Evolutionary conservation across 352 stramenopile species (phyloP), one percentile per base, ranked within the genome.

Genomic region (Porosira glacialis): DNA sequence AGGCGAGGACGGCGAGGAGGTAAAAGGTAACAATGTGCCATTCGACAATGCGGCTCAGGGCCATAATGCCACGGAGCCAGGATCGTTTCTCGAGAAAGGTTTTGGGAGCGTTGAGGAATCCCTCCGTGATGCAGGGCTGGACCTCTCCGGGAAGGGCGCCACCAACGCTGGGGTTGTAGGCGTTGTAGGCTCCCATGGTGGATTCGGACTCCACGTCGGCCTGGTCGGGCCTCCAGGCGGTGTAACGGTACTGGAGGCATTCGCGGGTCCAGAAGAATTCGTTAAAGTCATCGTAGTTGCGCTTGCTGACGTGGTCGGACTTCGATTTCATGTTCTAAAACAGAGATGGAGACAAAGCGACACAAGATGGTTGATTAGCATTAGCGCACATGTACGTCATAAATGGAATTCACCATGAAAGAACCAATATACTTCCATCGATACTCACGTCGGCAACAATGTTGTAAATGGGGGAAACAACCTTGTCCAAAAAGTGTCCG

Each of bases 271-370:
- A 99, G 74, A 99, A 99, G 71, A 98, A 98, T 86, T 99, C 96
- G 82, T 99, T 99, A 68, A 98, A 98, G 71, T 99, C 96, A 44
- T 99, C 96, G 72, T 99, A 99, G 79, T 98, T 98, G 69, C 95
- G 88, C 24, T 94, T 95, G 49, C 97, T 89, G 36, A 94, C 70
- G 75, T 99, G 95, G 66, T 99, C 96, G 1, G 67, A 58, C 31
- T 85, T 85, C 7, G 72, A 86, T 75, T 85, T 87, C 76, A 88
- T 88, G 55, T 75, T 90, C 82, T 90, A 49, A 41, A 47, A 66
- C 7, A 15, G 36, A 68, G 5, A 56, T 30, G 31, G 24, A 28
- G 21, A 33, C 6, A 15, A 28, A 51, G 41, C 28, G 26, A 36
- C 17, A 35, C 8, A 59, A 56, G 43, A n/a, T n/a, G n/a, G n/a